Evolutionary conservation across 2,329 filamentous ascomycete species (phyloP).

Genomic region (Colletotrichum sp.): DNA sequence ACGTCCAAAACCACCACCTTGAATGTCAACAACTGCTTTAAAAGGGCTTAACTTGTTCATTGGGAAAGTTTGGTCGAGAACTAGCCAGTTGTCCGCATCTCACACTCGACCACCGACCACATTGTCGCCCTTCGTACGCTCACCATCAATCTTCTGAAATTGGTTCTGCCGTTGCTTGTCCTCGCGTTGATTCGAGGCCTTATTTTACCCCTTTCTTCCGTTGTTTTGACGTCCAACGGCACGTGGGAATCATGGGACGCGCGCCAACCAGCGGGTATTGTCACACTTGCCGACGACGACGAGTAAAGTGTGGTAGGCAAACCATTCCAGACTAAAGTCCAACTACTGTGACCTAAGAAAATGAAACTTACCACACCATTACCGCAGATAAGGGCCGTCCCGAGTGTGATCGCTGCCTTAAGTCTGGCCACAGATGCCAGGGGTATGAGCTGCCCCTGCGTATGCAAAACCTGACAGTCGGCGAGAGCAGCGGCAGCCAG

Average conservation of each 20-base stretch:
- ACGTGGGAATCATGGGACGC: background rate
- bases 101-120: background rate
- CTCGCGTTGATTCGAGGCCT: background rate
- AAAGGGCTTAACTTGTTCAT: background rate
- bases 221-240: fast-evolving
- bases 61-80: background rate
- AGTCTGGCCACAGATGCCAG: background rate
- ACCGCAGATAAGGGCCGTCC: background rate
- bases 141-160: background rate
- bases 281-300: background rate
- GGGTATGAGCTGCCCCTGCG: background rate
- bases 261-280: background rate
- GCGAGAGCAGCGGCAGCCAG: background rate
- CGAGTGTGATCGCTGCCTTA: background rate
- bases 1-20: background rate
- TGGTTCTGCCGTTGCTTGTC: background rate
- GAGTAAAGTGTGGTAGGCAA: background rate
- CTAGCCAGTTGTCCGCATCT: background rate
- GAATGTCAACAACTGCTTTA: background rate
- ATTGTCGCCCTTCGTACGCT: background rate
- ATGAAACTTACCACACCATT: background rate
- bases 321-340: no score
- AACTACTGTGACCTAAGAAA: background rate
- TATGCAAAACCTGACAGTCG: background rate
- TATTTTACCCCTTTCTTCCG: background rate